Evolutionary conservation across 495 filamentous ascomycete species (phyloP), one percentile per base, ranked within the genome.

Genomic region (Pyronema domesticum): DNA sequence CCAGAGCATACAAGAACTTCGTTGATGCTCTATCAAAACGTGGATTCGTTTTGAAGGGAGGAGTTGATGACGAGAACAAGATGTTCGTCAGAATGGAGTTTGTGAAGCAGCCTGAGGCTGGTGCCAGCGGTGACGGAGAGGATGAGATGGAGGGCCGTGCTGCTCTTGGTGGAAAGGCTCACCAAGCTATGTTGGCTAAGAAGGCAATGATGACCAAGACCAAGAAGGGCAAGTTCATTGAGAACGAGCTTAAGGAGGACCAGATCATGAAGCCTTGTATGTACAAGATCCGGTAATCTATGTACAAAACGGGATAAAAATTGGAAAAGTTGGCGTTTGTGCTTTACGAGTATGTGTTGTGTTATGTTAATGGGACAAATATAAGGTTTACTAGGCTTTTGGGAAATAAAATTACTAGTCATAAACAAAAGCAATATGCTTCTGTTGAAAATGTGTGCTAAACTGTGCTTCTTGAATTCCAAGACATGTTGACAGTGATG

Each of bases 31-130:
- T 95, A 59, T 67, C 73, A 18, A 76, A 74, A 57, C 72, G 86
- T 35, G 91, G 91, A 0, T 95, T 98, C 63, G 71, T 83, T 13
- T 72, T 96, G 14, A 75, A 77, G 55, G 75, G 74, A 15, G 70
- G 73, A 18, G 72, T 91, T 8, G 88, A 95, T 65, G 72, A 86
- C 65, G 76, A 73, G 36, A 98, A 98, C 70, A 94, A 85, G 71
- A 98, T 98, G 91, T 98, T 98, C 75, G 86, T 96, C 50, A 82
- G 79, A 65, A 89, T 98, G 87, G 76, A 78, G 60, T 96, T 98
- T 71, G 72, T 91, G 52, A 96, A 95, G 71, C 77, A 73, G 23
- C 73, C 73, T 19, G 72, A 79, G 39, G 81, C 83, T 3, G 68
- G 73, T 10, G 80, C 76, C 67, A 84, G 85, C 7, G 91, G 89